These are phyloP conservation scores for Chaetomiaceae sp. DNA, from an alignment of 2,329 filamentous ascomycete genomes.

Conservation along the genomic window DNA sequence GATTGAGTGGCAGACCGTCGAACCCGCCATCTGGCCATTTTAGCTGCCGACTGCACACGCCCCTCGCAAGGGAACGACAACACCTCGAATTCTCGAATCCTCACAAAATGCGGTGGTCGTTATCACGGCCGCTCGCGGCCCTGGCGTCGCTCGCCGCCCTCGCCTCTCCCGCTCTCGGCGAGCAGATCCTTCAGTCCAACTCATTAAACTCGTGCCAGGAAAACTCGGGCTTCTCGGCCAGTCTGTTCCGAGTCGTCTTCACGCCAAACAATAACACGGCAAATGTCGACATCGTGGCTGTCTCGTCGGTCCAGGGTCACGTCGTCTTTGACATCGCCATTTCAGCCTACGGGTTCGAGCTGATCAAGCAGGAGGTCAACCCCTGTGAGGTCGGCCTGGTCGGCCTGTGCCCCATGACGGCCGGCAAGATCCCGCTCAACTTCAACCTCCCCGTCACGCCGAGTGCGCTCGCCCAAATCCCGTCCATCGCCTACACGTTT, in stretches of 20 bases:
- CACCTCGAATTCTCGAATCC: not conserved
- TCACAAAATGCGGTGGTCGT: slow-evolving; percentile 45
- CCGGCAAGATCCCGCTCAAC: slow-evolving; percentile 72
- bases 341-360: slow-evolving; percentile 76
- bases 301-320: slow-evolving; percentile 76
- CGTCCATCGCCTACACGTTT: slow-evolving; percentile 80
- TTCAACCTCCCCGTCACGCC: slow-evolving; percentile 62
- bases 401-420: slow-evolving; percentile 87
- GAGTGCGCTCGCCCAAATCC: slow-evolving; percentile 64
- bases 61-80: slow-evolving; percentile 5
- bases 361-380: slow-evolving; percentile 63
- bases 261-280: slow-evolving; percentile 71
- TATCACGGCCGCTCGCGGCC: slow-evolving; percentile 42
- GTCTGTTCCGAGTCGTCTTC: slow-evolving; percentile 80
- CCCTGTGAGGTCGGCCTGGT: slow-evolving; percentile 67
- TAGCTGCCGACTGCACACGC: not conserved
- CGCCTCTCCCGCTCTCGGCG: slow-evolving; percentile 48
- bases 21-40: not conserved
- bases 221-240: slow-evolving; percentile 81
- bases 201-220: slow-evolving; percentile 82
- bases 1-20: not conserved
- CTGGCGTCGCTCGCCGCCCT: slow-evolving; percentile 43
- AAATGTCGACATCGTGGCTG: slow-evolving; percentile 70
- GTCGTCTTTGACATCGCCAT: slow-evolving; percentile 73
- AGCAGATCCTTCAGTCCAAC: slow-evolving; percentile 64